Conservation (phyloP, 1,284 basidiomycete genomes). For the Wolfiporia cocos region DNA sequence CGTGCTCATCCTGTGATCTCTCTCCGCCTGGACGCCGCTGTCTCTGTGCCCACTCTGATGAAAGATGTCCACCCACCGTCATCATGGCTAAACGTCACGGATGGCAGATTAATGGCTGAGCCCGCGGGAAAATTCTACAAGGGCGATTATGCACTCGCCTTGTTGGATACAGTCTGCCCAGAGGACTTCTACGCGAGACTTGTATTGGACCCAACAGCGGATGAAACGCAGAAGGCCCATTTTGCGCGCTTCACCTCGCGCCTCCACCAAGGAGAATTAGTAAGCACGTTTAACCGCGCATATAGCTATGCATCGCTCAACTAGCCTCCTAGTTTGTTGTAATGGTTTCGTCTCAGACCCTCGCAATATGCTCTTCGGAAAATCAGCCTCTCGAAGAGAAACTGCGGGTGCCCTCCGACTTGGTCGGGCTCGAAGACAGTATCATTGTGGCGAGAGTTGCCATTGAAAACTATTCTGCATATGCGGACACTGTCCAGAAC, state of each 20-base stretch:
- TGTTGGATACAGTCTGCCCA: conserved; percentile 16
- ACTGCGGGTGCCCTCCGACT: conserved; percentile 16
- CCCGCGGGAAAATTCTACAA: conserved; percentile 26
- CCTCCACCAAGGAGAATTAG: conserved; percentile 18
- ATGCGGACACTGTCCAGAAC: conserved; percentile 19
- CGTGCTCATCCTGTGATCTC: background rate
- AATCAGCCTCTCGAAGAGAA: conserved; percentile 15
- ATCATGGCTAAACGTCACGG: conserved; percentile 12
- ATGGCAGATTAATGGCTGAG: conserved; percentile 6
- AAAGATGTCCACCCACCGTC: conserved; percentile 18
- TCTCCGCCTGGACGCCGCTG: conserved; percentile 17
- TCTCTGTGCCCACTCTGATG: conserved; percentile 16
- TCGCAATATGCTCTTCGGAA: conserved; percentile 22
- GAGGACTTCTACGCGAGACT: conserved; percentile 20
- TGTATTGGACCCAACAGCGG: conserved; percentile 7
- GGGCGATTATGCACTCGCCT: conserved; percentile 13
- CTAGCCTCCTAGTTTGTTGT: conserved; percentile 20
- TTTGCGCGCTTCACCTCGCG: conserved; percentile 20
- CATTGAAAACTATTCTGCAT: conserved; percentile 19
- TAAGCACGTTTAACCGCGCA: conserved; percentile 7
- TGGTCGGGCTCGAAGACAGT: conserved; percentile 16
- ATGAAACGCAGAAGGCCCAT: conserved; percentile 15
- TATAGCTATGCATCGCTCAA: conserved; percentile 13
- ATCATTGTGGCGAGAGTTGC: conserved; percentile 20
- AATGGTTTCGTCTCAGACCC: conserved; percentile 16